A percentile compares a stretch with the other conserved stretches of the same genome.
Evolutionary conservation across 768 basidiomycete genomes (phyloP).

Genomic region (Tubosaeta brunneosetosa): DNA sequence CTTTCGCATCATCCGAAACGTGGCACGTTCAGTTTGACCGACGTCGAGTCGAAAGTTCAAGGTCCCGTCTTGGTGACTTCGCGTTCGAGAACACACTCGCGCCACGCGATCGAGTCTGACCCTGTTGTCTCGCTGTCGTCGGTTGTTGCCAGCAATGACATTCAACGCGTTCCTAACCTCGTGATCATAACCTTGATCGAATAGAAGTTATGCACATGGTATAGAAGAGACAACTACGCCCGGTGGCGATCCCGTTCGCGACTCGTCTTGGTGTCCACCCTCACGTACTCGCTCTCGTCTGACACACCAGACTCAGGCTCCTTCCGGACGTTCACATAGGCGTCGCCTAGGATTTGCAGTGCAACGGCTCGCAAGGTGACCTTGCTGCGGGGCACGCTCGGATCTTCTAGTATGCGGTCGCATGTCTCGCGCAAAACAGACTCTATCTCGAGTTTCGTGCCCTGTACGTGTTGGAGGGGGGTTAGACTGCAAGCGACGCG

Average conservation of each 20-base stretch:
- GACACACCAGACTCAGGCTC: constrained; percentile 38
- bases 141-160: background rate
- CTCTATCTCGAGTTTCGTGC: constrained; percentile 88
- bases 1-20: background rate
- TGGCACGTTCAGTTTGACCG: background rate
- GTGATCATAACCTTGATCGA: background rate
- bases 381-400: constrained; percentile 49
- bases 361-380: constrained; percentile 73
- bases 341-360: constrained; percentile 79
- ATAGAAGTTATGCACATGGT: background rate
- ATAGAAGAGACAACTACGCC: constrained; percentile 12
- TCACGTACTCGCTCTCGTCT: constrained; percentile 78
- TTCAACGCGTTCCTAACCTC: background rate
- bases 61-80: too few relatives aligned
- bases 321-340: constrained; percentile 66
- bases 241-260: constrained; percentile 40
- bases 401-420: constrained; percentile 68
- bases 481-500: background rate
- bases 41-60: too few relatives aligned
- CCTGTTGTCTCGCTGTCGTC: background rate
- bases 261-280: constrained; percentile 70
- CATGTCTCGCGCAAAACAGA: constrained; percentile 86
- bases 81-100: too few relatives aligned
- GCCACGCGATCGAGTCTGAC: background rate
- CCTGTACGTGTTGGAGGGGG: constrained; percentile 38